Conservation (phyloP, 352 stramenopile genomes). For the Phytophthora palmivora region DNA sequence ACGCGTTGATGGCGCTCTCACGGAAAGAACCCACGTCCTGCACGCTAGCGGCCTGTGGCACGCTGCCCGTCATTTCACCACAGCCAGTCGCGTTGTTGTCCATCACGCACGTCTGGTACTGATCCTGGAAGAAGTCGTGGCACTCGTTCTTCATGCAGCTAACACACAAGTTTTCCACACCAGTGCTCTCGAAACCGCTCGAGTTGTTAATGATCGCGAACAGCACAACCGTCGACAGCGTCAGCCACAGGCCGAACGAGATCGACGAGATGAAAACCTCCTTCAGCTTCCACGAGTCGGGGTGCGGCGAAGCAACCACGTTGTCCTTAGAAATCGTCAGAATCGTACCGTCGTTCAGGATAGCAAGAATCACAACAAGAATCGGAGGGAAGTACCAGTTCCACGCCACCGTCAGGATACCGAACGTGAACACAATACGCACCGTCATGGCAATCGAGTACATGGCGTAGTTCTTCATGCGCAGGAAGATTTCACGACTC, state of each 20-base stretch:
- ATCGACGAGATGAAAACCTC: conserved; percentile 78
- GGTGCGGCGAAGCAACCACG: conserved; percentile 62
- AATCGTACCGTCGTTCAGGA: conserved; percentile 92
- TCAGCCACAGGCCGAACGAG: conserved; percentile 71
- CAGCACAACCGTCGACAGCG: conserved; percentile 68
- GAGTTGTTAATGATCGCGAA: conserved; percentile 71
- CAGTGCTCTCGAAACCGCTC: conserved; percentile 54
- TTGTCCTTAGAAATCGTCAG: conserved; percentile 86
- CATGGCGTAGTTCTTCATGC: conserved; percentile 94
- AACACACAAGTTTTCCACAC: conserved; percentile 72
- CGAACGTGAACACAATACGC: conserved; percentile 90
- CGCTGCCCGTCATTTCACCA: conserved; percentile 65
- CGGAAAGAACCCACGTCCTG: conserved; percentile 54
- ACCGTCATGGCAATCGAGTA: conserved; percentile 92
- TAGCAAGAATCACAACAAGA: conserved; percentile 90
- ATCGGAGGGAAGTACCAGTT: conserved; percentile 91
- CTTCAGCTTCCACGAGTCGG: conserved; percentile 78
- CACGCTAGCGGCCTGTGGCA: conserved; percentile 46
- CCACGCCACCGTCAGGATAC: conserved; percentile 86
- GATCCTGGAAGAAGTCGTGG: conserved; percentile 61
- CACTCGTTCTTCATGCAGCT: conserved; percentile 65
- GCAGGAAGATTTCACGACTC: conserved; percentile 89
- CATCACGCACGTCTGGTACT: conserved; percentile 61
- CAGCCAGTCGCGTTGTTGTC: conserved; percentile 55
- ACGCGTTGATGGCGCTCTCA: conserved; percentile 42